Conservation (phyloP, 2,329 filamentous ascomycete species). For the Emericellopsis atlantica region DNA sequence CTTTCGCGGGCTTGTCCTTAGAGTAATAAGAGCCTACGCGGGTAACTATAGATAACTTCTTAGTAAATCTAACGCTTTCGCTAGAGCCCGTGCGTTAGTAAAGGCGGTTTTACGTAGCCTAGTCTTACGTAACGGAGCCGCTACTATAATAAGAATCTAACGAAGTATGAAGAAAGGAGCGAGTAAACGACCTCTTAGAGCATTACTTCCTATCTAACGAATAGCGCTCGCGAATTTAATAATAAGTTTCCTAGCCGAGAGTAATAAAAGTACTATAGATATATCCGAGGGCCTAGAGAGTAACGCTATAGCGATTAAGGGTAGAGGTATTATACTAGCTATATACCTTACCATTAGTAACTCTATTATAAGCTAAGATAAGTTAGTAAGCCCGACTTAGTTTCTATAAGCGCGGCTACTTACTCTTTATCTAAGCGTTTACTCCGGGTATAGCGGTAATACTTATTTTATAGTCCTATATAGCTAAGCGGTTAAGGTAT, state of each 20-base stretch:
- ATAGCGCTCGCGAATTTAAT: slow-evolving; percentile 8
- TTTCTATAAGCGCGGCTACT: background rate
- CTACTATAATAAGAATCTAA: slow-evolving; percentile 13
- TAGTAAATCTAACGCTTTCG: slow-evolving; percentile 3
- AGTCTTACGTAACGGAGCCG: slow-evolving; percentile 1
- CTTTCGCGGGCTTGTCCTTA: slow-evolving; percentile 1
- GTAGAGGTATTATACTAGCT: slow-evolving; percentile 19
- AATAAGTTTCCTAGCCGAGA: slow-evolving; percentile 38
- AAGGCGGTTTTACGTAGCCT: slow-evolving; percentile 5
- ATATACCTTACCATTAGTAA: slow-evolving; percentile 19
- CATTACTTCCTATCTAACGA: slow-evolving; percentile 9
- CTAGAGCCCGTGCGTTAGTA: slow-evolving; percentile 5
- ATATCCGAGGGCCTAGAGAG: slow-evolving; percentile 35
- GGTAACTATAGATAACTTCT: background rate
- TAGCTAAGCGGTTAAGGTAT: slow-evolving; percentile 29
- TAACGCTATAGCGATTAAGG: slow-evolving; percentile 25
- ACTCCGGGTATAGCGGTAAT: background rate
- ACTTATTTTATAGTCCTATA: slow-evolving; percentile 22
- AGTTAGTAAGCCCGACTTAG: background rate
- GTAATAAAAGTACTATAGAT: slow-evolving; percentile 39
- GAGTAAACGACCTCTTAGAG: slow-evolving; percentile 8
- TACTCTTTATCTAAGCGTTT: slow-evolving; percentile 1
- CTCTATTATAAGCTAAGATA: slow-evolving; percentile 5
- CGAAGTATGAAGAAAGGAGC: slow-evolving; percentile 9
- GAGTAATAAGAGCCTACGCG: slow-evolving; percentile 8